Evolutionary conservation across 2,329 filamentous ascomycete genomes (phyloP).

Genomic region (Aspergillus pseudotamarii): DNA sequence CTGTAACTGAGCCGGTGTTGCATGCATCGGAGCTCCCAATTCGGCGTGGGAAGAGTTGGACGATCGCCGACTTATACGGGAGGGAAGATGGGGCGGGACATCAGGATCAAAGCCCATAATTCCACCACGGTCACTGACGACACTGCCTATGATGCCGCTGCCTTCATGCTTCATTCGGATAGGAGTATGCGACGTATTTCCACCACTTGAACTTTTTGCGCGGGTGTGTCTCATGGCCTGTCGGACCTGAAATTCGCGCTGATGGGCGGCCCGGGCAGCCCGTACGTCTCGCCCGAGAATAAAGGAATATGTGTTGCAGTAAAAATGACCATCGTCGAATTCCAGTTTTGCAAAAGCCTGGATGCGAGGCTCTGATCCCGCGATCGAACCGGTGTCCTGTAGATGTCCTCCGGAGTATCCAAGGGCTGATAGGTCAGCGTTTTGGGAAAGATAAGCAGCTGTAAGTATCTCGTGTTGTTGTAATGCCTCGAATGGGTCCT

Average conservation of each 20-base stretch:
- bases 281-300: conserved; percentile 64
- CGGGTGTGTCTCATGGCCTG: conserved; percentile 43
- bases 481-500: conserved; percentile 40
- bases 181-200: conserved; percentile 47
- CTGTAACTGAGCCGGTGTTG: conserved; percentile 42
- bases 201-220: conserved; percentile 51
- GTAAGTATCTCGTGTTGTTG: conserved; percentile 45
- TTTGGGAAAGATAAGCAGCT: conserved; percentile 41
- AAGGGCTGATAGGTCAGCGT: conserved; percentile 38
- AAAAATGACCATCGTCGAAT: conserved; percentile 67
- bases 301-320: conserved; percentile 65
- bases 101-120: conserved; percentile 55
- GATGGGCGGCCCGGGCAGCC: conserved; percentile 51
- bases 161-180: conserved; percentile 49
- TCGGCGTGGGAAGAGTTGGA: conserved; percentile 53
- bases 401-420: conserved; percentile 32
- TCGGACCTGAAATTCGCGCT: conserved; percentile 46
- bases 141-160: conserved; percentile 50
- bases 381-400: conserved; percentile 39
- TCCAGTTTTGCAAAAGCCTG: conserved; percentile 66
- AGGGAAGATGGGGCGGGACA: conserved; percentile 42
- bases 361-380: conserved; percentile 50
- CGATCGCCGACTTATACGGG: conserved; percentile 50
- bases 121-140: conserved; percentile 59
- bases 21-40: conserved; percentile 37